phyloP scores from a whole-genome alignment of 2,329 filamentous ascomycete species.

The Colletotrichum scovillei region DNA sequence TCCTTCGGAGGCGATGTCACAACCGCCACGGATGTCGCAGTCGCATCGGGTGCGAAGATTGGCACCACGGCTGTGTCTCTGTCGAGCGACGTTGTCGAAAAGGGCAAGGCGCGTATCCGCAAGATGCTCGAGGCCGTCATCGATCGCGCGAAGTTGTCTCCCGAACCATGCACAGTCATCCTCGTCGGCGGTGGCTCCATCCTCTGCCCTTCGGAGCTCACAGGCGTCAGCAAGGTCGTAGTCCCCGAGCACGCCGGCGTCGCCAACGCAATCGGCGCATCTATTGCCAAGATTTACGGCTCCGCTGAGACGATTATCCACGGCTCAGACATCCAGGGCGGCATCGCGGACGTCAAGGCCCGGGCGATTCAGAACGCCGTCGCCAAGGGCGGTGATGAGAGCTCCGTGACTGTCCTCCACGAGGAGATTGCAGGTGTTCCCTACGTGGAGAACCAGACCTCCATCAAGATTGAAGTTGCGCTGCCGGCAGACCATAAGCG shows the following conservation, averaged over 20 bases:
- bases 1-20: slow-evolving; percentile 39
- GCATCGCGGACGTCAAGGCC: slow-evolving; percentile 34
- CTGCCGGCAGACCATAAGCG: slow-evolving; percentile 36
- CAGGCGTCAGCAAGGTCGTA: slow-evolving; percentile 37
- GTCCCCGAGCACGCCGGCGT: slow-evolving; percentile 38
- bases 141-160: slow-evolving; percentile 39
- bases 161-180: slow-evolving; percentile 38
- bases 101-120: slow-evolving; percentile 28
- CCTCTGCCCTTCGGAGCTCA: slow-evolving; percentile 36
- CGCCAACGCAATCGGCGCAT: slow-evolving; percentile 40
- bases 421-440: slow-evolving; percentile 39
- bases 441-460: slow-evolving; percentile 39
- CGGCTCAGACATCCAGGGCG: slow-evolving; percentile 31
- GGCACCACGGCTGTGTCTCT: slow-evolving; percentile 16
- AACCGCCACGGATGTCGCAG: slow-evolving; percentile 41
- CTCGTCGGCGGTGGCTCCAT: slow-evolving; percentile 40
- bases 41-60: slow-evolving; percentile 18
- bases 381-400: slow-evolving; percentile 36
- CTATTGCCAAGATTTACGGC: slow-evolving; percentile 39
- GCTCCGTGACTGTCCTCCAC: slow-evolving; percentile 36
- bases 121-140: slow-evolving; percentile 38
- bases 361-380: slow-evolving; percentile 36
- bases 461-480: slow-evolving; percentile 39
- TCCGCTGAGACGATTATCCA: slow-evolving; percentile 38
- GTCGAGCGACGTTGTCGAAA: not conserved